Conservation (phyloP, 2,329 filamentous ascomycete genomes). For the Thielaviopsis ethacetica region DNA sequence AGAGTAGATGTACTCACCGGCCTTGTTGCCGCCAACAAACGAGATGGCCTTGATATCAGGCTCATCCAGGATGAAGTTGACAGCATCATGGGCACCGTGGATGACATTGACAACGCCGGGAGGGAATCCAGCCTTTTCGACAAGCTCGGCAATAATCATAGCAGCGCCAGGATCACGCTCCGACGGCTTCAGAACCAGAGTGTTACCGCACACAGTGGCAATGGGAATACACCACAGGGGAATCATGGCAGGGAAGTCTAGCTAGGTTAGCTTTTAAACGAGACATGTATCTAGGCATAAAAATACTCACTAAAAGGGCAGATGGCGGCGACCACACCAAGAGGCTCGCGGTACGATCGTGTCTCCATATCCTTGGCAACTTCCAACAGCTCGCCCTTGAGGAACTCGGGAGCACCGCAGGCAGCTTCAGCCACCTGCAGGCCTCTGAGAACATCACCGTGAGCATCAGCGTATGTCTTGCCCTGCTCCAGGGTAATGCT, state of each 20-base stretch:
- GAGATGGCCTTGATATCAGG: conserved; percentile 73
- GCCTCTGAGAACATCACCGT: conserved; percentile 65
- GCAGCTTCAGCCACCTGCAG: conserved; percentile 75
- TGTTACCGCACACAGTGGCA: conserved; percentile 71
- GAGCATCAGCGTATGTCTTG: conserved; percentile 73
- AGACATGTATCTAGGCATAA: background rate
- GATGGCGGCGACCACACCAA: conserved; percentile 69
- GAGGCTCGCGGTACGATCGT: conserved; percentile 61
- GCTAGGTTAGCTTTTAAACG: background rate
- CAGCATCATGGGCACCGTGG: conserved; percentile 63
- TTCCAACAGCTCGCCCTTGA: conserved; percentile 72
- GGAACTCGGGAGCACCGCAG: conserved; percentile 62
- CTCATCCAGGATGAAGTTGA: conserved; percentile 76
- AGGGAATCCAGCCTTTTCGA: conserved; percentile 66
- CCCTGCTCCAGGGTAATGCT: conserved; percentile 80
- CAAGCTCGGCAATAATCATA: conserved; percentile 73
- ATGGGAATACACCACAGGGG: conserved; percentile 83
- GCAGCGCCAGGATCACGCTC: conserved; percentile 71
- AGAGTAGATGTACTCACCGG: conserved; percentile 71
- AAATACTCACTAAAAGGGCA: conserved; percentile 64
- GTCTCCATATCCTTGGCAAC: conserved; percentile 87
- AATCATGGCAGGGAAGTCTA: conserved; percentile 85
- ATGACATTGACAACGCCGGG: conserved; percentile 70
- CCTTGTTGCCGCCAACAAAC: conserved; percentile 78
- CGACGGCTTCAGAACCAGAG: conserved; percentile 69